Evolutionary conservation across 176 grass and related monocot species (phyloP).

Genomic region (Bothriochloa decipiens): DNA sequence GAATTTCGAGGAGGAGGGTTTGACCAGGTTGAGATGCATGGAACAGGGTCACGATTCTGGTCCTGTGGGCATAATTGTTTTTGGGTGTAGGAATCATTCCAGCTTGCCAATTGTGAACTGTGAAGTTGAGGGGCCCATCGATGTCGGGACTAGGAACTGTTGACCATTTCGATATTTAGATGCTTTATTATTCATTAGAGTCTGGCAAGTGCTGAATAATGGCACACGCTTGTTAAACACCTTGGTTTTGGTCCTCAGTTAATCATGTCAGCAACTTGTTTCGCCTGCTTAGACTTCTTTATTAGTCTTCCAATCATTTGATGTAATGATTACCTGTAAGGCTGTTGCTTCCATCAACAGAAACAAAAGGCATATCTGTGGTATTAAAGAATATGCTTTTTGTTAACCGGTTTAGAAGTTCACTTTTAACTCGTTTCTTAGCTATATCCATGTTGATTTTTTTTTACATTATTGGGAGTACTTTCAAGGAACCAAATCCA

Average conservation of each 20-base stretch:
- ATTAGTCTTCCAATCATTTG: slow-evolving; percentile 34
- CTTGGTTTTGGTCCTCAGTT: not conserved
- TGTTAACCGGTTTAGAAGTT: not conserved
- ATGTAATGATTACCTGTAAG: not conserved
- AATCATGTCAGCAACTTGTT: slow-evolving; percentile 38
- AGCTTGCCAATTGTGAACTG: slow-evolving; percentile 12
- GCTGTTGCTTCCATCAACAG: slow-evolving; percentile 1
- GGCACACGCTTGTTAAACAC: not conserved
- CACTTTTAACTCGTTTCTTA: not conserved
- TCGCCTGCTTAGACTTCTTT: slow-evolving; percentile 21
- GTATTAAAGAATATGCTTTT: not conserved
- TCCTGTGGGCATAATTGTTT: slow-evolving; percentile 2
- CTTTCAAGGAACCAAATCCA: not conserved
- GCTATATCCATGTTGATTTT: slow-evolving; percentile 13
- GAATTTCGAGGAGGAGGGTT: slow-evolving; percentile 6
- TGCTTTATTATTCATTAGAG: not conserved
- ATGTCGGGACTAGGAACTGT: not conserved
- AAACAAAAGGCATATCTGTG: slow-evolving; percentile 6
- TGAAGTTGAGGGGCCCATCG: not conserved
- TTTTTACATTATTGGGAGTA: not conserved
- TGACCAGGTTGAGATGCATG: slow-evolving; percentile 21
- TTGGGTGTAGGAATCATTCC: slow-evolving; percentile 1
- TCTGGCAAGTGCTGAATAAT: not conserved
- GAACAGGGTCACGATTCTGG: not conserved
- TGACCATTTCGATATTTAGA: not conserved